Evolutionary conservation across 148 eudicot genomes (phyloP), one percentile per base, ranked within the genome.

Genomic region (Persicaria maculosa): DNA sequence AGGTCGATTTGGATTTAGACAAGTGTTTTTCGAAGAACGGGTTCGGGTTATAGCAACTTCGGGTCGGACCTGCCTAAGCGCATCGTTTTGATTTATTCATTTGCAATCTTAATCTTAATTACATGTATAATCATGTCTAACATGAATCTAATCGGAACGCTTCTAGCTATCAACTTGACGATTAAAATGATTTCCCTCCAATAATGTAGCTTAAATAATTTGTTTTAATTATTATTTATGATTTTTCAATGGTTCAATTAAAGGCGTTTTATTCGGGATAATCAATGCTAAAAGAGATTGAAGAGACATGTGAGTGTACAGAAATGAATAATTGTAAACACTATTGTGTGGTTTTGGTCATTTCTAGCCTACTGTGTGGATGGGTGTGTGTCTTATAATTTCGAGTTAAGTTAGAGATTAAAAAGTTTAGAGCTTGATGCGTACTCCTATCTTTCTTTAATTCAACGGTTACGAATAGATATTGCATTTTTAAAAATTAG

Each of bases 151-250:
- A 59, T 25, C 67, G 9, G 11, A 57, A 59, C 11, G 40, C 43
- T n/a, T n/a, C n/a, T 20, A 59, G 40, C 40, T 20, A 59, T 59
- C 67, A 25, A 59, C 15, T 59, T 10, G 67, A 5, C 14, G 10
- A 22, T 59, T 22, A 8, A 3, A 9, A 59, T 20, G 11, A 20
- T 22, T 22, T 4, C 15, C 14, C 6, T 8, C 40, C 43, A 59
- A 59, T 59, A 59, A 59, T 59, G 67, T 59, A 9, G 43, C 67
- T 59, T 59, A 59, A 59, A 59, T 59, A 22, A 59, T 59, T 59
- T 20, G 67, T 22, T 59, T 20, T 40, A 59, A 59, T 9, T 59
- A 22, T 59, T 20, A 22, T 20, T 58, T 58, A 22, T 6, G 31
- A 58, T 19, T 58, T 17, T 58, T 20, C 5, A 22, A 59, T 9